These are phyloP conservation scores for Phycomyces nitens DNA, from an alignment of 192 early-diverging fungal species.

Conservation along the genomic window DNA sequence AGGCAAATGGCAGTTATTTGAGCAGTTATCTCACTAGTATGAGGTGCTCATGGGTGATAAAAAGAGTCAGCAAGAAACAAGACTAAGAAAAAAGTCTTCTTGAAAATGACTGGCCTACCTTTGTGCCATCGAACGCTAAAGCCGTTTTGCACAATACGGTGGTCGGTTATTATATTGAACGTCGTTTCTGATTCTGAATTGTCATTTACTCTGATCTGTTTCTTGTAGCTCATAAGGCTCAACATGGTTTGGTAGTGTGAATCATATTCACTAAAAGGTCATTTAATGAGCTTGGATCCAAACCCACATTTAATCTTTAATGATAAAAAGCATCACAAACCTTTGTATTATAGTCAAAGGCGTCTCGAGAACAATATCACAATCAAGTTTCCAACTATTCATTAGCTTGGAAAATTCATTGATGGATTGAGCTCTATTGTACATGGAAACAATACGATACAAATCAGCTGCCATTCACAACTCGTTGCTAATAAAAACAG, in stretches of 20 bases:
- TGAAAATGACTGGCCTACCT: background rate
- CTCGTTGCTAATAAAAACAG: too few relatives aligned
- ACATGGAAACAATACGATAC: too few relatives aligned
- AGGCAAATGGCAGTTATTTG: background rate
- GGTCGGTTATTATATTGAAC: conserved; percentile 4
- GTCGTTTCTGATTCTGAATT: background rate
- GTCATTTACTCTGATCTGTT: background rate
- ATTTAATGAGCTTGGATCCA: background rate
- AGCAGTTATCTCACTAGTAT: background rate
- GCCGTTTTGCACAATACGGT: conserved; percentile 6
- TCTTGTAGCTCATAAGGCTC: background rate
- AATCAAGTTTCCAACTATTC: background rate
- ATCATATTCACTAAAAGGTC: background rate
- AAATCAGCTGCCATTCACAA: too few relatives aligned
- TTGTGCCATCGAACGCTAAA: conserved; percentile 2
- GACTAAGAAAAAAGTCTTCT: background rate
- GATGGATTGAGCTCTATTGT: background rate
- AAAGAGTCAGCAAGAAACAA: background rate
- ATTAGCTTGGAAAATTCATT: background rate
- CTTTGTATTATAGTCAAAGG: background rate
- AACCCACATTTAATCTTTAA: too few relatives aligned
- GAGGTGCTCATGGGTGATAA: background rate
- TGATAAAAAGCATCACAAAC: background rate
- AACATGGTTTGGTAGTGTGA: background rate
- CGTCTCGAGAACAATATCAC: background rate